These are phyloP conservation scores for Candida smagusa DNA, from an alignment of 1,139 yeast species.

Conservation along the genomic window DNA sequence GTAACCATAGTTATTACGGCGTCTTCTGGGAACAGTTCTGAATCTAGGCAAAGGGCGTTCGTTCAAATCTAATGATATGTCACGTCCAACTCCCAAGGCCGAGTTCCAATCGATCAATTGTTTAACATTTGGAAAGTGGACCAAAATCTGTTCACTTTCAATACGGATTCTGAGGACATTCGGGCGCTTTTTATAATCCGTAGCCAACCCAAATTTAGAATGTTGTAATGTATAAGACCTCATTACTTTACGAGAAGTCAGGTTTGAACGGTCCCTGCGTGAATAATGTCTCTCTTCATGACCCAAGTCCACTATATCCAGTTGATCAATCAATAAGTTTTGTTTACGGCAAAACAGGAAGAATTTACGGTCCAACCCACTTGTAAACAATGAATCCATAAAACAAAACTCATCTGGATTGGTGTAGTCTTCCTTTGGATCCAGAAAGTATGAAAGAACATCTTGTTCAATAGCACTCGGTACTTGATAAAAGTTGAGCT, in stretches of 20 bases:
- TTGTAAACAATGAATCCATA: constrained; percentile 28
- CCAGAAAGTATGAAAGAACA: constrained; percentile 19
- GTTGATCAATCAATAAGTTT: constrained; percentile 11
- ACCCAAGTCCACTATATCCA: constrained; percentile 1
- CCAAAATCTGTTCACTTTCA: constrained; percentile 65
- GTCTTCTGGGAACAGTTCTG: constrained; percentile 71
- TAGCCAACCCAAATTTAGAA: constrained; percentile 66
- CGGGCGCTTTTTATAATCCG: constrained; percentile 60
- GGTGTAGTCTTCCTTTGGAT: constrained; percentile 10
- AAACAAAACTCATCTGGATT: constrained; percentile 11
- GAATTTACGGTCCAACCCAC: constrained; percentile 37
- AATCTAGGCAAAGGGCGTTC: constrained; percentile 62
- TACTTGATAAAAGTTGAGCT: constrained; percentile 56
- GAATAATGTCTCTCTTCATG: constrained; percentile 6
- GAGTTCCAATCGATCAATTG: constrained; percentile 67
- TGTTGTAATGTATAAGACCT: constrained; percentile 66
- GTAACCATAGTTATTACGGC: constrained; percentile 36
- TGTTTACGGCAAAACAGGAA: constrained; percentile 29
- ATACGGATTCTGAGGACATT: constrained; percentile 59
- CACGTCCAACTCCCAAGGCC: constrained; percentile 58
- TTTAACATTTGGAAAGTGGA: constrained; percentile 53
- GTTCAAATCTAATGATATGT: constrained; percentile 59
- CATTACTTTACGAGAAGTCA: constrained; percentile 7
- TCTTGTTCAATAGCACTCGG: constrained; percentile 34
- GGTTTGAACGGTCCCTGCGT: too few relatives aligned